Evolutionary conservation across 2,329 filamentous ascomycete genomes (phyloP).

Genomic region (Botrytis medusae): DNA sequence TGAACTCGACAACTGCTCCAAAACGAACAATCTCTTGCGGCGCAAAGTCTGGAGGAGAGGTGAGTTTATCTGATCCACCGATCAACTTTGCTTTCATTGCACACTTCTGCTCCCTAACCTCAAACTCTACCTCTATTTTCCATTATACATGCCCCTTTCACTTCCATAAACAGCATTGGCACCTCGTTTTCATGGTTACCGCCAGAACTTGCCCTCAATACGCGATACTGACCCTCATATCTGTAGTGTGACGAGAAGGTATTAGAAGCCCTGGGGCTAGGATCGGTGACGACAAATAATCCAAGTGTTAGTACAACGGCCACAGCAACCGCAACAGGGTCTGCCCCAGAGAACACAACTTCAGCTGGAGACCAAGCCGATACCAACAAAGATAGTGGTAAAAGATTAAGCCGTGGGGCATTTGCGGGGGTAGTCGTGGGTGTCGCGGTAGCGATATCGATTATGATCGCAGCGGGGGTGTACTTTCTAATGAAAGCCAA

Average conservation of each 20-base stretch:
- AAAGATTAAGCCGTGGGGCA: background rate
- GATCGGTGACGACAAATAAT: background rate
- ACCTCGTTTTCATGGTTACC: background rate
- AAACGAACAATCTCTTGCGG: conserved; percentile 9
- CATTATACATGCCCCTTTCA: background rate
- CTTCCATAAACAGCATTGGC: background rate
- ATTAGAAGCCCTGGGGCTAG: background rate
- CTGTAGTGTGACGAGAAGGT: conserved; percentile 12
- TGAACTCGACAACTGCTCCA: conserved; percentile 2
- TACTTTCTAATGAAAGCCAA: background rate
- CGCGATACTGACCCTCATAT: background rate
- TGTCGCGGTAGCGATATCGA: background rate
- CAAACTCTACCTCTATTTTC: background rate
- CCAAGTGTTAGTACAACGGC: background rate
- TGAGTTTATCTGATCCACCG: background rate
- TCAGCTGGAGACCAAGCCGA: background rate
- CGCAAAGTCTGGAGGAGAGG: conserved; percentile 1
- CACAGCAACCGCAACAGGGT: background rate
- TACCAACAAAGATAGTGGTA: background rate
- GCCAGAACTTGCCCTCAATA: background rate
- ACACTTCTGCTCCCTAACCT: background rate
- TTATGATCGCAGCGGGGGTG: background rate
- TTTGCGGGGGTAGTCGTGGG: conserved; percentile 8
- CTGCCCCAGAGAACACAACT: background rate
- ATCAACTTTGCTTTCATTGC: background rate